phyloP scores from a whole-genome alignment of 345 rosid species.

The Erodium maritimum region DNA sequence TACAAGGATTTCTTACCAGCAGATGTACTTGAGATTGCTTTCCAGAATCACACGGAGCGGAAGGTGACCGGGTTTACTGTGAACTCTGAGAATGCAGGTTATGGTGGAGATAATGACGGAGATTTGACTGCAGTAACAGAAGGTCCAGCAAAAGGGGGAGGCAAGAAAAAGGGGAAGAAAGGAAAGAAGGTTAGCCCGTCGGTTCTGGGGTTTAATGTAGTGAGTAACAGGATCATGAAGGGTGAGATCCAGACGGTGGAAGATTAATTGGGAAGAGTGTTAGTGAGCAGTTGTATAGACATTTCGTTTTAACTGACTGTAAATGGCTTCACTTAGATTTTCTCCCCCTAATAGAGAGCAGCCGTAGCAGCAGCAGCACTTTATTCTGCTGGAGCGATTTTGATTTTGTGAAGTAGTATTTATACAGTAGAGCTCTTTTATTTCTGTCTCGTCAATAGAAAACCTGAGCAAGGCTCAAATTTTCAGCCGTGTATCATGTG shows the following conservation, averaged over 20 bases:
- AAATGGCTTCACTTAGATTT: conserved; percentile 18
- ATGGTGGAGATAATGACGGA: conserved; percentile 7
- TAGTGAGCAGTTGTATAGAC: conserved; percentile 30
- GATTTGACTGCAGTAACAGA: conserved; percentile 7
- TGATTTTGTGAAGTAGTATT: conserved; percentile 12
- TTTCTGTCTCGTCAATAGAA: not conserved
- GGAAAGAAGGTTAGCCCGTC: conserved; percentile 80
- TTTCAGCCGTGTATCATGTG: not conserved
- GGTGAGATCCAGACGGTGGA: conserved; percentile 90
- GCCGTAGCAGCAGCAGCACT: not conserved
- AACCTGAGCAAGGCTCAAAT: not conserved
- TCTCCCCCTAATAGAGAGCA: conserved; percentile 8
- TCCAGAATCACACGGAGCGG: conserved; percentile 37
- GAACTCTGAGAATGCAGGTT: conserved; percentile 27
- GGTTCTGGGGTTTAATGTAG: conserved; percentile 83
- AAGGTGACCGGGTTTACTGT: conserved; percentile 28
- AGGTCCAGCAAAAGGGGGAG: conserved; percentile 51
- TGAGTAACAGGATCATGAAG: conserved; percentile 97
- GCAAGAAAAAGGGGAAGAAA: conserved; percentile 75
- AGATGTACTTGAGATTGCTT: conserved; percentile 85
- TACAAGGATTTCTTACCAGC: conserved; percentile 73
- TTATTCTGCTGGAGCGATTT: conserved; percentile 38
- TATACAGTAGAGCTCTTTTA: not conserved
- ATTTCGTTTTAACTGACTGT: conserved; percentile 19
- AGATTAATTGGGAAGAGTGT: conserved; percentile 29